Base-by-base conservation (phyloP, 2,329 filamentous ascomycete genomes). In the Ophiostoma himal-ulmi region DNA sequence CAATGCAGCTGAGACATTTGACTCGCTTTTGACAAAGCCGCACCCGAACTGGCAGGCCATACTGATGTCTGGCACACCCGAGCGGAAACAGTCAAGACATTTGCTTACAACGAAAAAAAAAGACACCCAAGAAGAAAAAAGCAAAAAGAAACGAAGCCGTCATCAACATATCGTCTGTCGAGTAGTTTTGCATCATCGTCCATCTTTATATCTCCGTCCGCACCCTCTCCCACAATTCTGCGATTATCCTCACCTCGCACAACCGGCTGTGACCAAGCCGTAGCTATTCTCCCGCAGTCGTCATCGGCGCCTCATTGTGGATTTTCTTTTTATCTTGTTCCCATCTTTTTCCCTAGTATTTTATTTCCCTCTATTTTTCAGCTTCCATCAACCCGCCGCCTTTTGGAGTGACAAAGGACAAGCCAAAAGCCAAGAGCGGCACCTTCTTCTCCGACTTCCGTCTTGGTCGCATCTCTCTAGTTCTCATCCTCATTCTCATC, bases 1-100 rank as follows among this genome's bases (percentile, higher is more conserved):
- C 62, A 41, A 72, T 71, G 67, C 72, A 62, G 64, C 64, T 71
- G 69, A 72, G 70, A 72, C 71, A 73, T n/a, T 54, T 68, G 67
- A 62, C 69, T 72, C 67, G 60, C 36, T 20, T 70, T 69, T 70
- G 69, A 72, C 57, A 66, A 66, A 68, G 70, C 70, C 70, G 39
- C 44, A 34, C 48, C 60, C 62, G 62, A 62, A 30, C 67, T 60
- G 70, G 44, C 57, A 36, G 70, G 20, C 54, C 26, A 26, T 22
- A 67, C 26, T 41, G 39, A 36, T 57, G 36, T 39, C 62, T 36
- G 62, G 34, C 20, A 39, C 34, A 37, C 36, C 20, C 36, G 30
- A 39, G 36, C 62, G 36, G 62, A 39, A 36, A 37, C 60, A 37
- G 20, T 22, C 34, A 13, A 65, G 36, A 37, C 37, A 36, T 30